These are phyloP conservation scores for Saccharomycopsis sp. DNA, from an alignment of 805 yeast species.

Conservation along the genomic window DNA sequence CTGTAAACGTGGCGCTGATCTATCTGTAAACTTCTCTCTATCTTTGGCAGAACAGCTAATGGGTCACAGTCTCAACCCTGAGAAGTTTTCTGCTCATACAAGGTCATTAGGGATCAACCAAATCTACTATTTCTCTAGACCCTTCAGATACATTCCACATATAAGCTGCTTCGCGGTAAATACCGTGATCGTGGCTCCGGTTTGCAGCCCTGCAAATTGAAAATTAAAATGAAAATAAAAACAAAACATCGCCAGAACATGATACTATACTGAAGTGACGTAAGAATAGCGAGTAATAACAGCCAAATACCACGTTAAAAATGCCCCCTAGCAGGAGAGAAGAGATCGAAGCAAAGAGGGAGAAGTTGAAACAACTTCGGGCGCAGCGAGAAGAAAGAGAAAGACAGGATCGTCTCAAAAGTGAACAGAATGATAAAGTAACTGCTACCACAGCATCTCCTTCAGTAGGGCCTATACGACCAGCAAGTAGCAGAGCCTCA, in stretches of 20 bases:
- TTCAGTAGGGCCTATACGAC: neutral
- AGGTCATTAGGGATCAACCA: too few relatives aligned
- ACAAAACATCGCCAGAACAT: neutral
- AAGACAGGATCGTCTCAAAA: slow-evolving; percentile 2
- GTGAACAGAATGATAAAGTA: neutral
- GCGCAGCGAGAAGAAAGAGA: slow-evolving; percentile 19
- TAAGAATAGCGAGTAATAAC: too few relatives aligned
- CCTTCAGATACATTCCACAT: too few relatives aligned
- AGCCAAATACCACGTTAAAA: neutral
- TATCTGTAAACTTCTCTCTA: too few relatives aligned
- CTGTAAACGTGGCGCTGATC: too few relatives aligned
- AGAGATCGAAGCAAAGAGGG: slow-evolving; percentile 21
- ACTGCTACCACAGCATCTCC: neutral
- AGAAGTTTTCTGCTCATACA: too few relatives aligned
- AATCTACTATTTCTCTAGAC: too few relatives aligned
- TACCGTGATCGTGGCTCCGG: neutral
- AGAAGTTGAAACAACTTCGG: slow-evolving; percentile 16
- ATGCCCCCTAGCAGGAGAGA: slow-evolving; percentile 16
- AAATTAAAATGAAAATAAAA: neutral
- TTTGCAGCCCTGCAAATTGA: neutral
- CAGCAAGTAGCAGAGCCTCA: neutral
- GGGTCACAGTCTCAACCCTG: too few relatives aligned
- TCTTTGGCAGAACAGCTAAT: too few relatives aligned
- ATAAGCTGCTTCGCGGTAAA: too few relatives aligned
- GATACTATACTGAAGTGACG: too few relatives aligned